A percentile compares a stretch with the other conserved stretches of the same genome.
These are phyloP conservation scores for Tolypocladium capitatum DNA, from an alignment of 2,329 filamentous ascomycete species.

Conservation along the genomic window DNA sequence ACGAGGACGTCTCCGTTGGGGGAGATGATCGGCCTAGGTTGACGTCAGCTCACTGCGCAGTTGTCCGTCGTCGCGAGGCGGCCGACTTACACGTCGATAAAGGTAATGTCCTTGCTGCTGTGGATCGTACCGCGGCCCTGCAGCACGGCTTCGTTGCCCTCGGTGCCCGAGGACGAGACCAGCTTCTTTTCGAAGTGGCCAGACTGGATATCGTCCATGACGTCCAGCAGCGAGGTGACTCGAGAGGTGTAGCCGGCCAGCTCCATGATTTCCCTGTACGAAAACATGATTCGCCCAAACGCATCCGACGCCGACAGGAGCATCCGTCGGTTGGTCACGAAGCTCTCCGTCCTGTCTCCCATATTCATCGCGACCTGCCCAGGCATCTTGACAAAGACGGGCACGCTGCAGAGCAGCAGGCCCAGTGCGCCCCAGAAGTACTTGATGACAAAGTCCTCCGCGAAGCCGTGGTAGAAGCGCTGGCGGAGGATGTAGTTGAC, in stretches of 20 bases:
- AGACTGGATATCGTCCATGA: constrained; percentile 84
- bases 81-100: constrained; percentile 56
- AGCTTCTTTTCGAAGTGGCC: constrained; percentile 95
- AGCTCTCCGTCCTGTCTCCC: constrained; percentile 61
- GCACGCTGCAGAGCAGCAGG: constrained; percentile 80
- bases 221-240: constrained; percentile 77
- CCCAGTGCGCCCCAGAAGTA: constrained; percentile 97
- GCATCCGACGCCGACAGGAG: constrained; percentile 88
- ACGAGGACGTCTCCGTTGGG: constrained; percentile 92
- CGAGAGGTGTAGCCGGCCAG: constrained; percentile 89
- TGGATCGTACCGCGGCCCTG: constrained; percentile 68
- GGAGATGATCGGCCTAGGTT: constrained; percentile 67
- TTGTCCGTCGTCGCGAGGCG: not conserved
- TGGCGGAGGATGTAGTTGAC: constrained; percentile 88
- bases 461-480: constrained; percentile 93
- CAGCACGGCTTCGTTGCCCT: constrained; percentile 72
- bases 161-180: constrained; percentile 73
- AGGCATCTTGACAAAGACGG: constrained; percentile 89
- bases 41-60: constrained; percentile 7
- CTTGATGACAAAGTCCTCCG: constrained; percentile 99
- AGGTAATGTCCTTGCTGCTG: constrained; percentile 74
- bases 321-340: constrained; percentile 89
- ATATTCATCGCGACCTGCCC: constrained; percentile 51
- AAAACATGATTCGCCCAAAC: constrained; percentile 93
- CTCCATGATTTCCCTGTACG: constrained; percentile 94